Evolutionary conservation across 2,329 filamentous ascomycete species (phyloP), one percentile per base, ranked within the genome.

Genomic region (Colletotrichum sp.): DNA sequence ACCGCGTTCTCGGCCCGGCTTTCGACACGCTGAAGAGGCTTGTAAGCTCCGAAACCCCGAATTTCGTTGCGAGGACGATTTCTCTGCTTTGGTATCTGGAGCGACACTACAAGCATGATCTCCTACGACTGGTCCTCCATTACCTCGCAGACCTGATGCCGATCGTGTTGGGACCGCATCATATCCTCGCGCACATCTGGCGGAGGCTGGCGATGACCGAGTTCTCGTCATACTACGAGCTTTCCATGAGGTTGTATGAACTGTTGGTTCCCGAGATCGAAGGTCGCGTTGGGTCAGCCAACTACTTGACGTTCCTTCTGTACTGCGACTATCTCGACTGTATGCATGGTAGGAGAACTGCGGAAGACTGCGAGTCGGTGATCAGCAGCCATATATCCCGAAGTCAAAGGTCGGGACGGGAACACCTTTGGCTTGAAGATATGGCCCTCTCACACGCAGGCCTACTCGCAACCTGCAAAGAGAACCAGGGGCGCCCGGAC

Each of bases 51-150:
- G 80, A 83, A 64, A 83, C 82, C 36, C 82, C 82, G 9, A 74
- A 81, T 21, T 82, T 83, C 33, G 78, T 79, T 55, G 78, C 78
- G 2, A 78, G 82, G 13, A 83, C 79, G n/a, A 77, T 82, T 3
- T 82, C 80, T 38, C 76, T 83, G n/a, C 66, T 83, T 11, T 82
- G 81, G 80, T 83, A 82, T 31, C 82, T 83, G 21, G 77, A 82
- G 24, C 78, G 78, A 4, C 81, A 82, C 63, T 78, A 82, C 70
- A 80, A 81, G 33, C 78, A 81, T 12, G 81, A 82, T 67, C 76
- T 83, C 2, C 77, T 82, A 13, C 76, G 78, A 4, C 75, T 83
- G 16, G 80, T 83, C 21, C 76, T 82, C 64, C 77, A 81, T 33
- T 82, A 83, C 38, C 78, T 83, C 12, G 72, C 76, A 13, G 77